phyloP scores from a whole-genome alignment of 441 rosid genomes.

The Syzygium malaccense region DNA sequence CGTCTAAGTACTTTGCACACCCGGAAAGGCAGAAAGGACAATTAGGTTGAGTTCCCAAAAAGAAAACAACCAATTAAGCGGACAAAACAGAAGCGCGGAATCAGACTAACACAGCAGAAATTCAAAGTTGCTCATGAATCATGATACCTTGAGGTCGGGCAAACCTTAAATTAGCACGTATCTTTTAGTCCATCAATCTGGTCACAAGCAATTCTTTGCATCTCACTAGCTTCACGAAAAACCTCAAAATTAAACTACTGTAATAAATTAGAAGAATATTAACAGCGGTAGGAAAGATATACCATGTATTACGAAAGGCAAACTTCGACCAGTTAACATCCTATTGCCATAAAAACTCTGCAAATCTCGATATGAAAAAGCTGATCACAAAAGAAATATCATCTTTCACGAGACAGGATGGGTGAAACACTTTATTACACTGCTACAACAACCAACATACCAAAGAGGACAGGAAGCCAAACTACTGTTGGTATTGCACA shows the following conservation, averaged over 20 bases:
- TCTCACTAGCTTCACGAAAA: background rate
- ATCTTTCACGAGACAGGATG: background rate
- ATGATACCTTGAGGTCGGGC: background rate
- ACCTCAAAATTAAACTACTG: background rate
- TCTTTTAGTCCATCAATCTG: background rate
- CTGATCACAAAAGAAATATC: background rate
- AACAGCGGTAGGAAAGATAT: background rate
- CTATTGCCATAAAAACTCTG: background rate
- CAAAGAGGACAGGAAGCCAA: background rate
- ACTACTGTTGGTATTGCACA: background rate
- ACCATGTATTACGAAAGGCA: background rate
- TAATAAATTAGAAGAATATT: background rate
- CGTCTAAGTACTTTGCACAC: background rate
- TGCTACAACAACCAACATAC: background rate
- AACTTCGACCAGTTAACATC: background rate
- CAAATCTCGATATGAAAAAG: background rate
- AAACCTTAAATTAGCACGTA: background rate
- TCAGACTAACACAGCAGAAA: background rate
- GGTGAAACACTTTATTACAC: background rate
- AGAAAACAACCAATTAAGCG: background rate
- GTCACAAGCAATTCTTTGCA: background rate
- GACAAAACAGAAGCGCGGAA: background rate
- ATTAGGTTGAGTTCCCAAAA: background rate
- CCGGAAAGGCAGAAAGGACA: background rate
- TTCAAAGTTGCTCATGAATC: background rate